phyloP scores from a whole-genome alignment of 495 filamentous ascomycete species.

The Penicillium diatomitis region DNA sequence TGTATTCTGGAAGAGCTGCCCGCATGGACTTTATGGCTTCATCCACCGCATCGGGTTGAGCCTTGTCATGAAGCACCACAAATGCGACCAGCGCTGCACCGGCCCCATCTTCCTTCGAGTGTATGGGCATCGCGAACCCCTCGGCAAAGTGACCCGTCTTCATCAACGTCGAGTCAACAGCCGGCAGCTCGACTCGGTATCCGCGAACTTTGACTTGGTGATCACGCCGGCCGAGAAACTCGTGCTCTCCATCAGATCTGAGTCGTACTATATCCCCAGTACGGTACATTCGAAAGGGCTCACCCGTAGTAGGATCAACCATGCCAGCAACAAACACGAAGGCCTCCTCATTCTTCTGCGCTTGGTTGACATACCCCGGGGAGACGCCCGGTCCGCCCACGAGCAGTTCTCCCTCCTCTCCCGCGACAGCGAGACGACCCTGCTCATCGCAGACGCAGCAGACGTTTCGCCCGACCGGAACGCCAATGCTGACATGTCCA shows the following conservation, averaged over 20 bases:
- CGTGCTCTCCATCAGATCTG: constrained; percentile 27
- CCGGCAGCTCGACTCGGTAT: constrained; percentile 40
- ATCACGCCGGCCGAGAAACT: constrained; percentile 40
- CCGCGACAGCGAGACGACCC: too few species aligned
- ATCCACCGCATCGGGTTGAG: not conserved
- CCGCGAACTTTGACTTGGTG: constrained; percentile 44
- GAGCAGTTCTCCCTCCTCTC: constrained; percentile 30
- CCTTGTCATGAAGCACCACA: not conserved
- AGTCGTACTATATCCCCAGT: constrained; percentile 41
- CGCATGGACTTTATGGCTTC: not conserved
- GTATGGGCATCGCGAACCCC: constrained; percentile 1
- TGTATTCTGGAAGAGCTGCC: constrained; percentile 3
- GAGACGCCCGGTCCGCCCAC: constrained; percentile 34
- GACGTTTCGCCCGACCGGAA: constrained; percentile 5
- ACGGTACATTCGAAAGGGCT: constrained; percentile 19
- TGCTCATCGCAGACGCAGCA: constrained; percentile 33
- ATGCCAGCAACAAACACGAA: constrained; percentile 19
- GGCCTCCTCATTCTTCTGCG: constrained; percentile 13
- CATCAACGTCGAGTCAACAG: constrained; percentile 24
- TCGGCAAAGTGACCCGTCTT: constrained; percentile 2
- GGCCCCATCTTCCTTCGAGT: not conserved
- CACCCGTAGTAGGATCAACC: not conserved
- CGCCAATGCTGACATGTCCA: constrained; percentile 8
- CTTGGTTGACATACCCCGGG: constrained; percentile 34
- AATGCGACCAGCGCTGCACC: constrained; percentile 7